Base-by-base conservation (phyloP, 2,329 filamentous ascomycete genomes). In the Aspergillus tubingensis region DNA sequence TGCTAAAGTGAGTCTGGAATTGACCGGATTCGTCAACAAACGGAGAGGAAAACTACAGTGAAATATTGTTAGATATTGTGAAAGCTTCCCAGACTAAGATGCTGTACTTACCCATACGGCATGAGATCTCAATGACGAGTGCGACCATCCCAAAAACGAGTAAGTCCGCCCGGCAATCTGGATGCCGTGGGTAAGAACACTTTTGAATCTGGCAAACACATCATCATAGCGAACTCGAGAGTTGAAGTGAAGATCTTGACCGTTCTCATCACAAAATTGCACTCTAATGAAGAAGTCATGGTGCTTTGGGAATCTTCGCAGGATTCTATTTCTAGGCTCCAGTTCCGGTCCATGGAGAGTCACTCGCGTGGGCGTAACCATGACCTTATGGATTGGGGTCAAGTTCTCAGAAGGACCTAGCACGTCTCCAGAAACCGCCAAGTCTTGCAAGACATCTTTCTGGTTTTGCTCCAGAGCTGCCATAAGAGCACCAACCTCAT, bases 141-240 rank as follows among this genome's bases (percentile, higher is more conserved):
- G 88, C 0, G 90, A 92, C 72, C 92, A 94, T 0, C 91, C 91
- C 0, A 94, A 79, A 68, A 93, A 94, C 0, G 76, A 74, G 68
- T 86, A 92, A 0, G 74, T 70, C 11, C 86, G 80, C 0, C 86
- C 89, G 2, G 84, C 89, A 56, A 94, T 85, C 0, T 76, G 69
- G 27, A 96, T 85, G 0, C 87, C 87, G 0, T 80, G 68, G 2
- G 77, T 72, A 8, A 95, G 79, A 0, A 91, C 76, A 0, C 70
- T 63, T 55, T 84, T 83, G 73, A 92, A 93, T 0, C 88, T 84
- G 0, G 72, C 66, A 39, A 68, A 68, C 3, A 73, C 61, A 5
- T 64, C 53, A 19, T 66, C 62, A 6, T 68, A 61, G 54, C 65
- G 63, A 8, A 66, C 47, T 2, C 23, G 58, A 1, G 64, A 55